Percentiles rank a stretch among this genome's conserved stretches.
phyloP scores from a whole-genome alignment of 192 early-diverging fungal species.

The Coemansia sp. region DNA sequence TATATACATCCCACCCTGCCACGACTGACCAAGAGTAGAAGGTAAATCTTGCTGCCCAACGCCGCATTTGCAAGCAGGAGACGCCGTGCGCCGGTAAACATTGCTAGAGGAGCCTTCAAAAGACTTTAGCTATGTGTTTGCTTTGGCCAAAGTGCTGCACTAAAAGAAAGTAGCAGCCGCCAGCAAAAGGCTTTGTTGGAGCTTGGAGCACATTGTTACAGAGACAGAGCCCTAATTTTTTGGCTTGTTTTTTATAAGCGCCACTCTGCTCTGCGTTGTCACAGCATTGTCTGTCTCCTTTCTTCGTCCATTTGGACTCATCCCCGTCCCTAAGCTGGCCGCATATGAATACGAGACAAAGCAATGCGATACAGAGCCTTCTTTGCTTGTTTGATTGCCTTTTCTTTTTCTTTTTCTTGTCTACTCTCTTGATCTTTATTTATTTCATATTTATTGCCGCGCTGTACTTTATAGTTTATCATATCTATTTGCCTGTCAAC shows the following conservation, averaged over 20 bases:
- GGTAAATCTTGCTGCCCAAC: not conserved
- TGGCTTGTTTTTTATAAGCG: not conserved
- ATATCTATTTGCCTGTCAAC: conserved; percentile 1
- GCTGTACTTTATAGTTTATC: not conserved
- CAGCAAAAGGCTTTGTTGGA: too few relatives aligned
- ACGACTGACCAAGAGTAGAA: not conserved
- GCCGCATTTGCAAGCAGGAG: too few relatives aligned
- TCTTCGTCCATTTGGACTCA: not conserved
- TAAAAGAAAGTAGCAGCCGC: too few relatives aligned
- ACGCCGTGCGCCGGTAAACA: too few relatives aligned
- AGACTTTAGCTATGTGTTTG: too few relatives aligned
- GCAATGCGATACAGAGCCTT: not conserved
- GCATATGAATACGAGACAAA: not conserved
- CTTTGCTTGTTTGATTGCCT: not conserved
- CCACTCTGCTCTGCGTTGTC: not conserved
- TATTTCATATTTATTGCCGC: not conserved
- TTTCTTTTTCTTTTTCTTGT: too few relatives aligned
- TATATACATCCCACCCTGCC: not conserved
- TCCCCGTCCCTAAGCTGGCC: not conserved
- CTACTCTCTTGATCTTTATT: too few relatives aligned
- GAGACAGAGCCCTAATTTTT: too few relatives aligned
- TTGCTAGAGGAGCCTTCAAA: too few relatives aligned
- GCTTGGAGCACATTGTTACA: too few relatives aligned
- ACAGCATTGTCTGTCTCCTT: not conserved
- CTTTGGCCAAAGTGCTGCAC: too few relatives aligned